phyloP scores from a whole-genome alignment of 1,139 yeast species.

The Lodderomyces theae region DNA sequence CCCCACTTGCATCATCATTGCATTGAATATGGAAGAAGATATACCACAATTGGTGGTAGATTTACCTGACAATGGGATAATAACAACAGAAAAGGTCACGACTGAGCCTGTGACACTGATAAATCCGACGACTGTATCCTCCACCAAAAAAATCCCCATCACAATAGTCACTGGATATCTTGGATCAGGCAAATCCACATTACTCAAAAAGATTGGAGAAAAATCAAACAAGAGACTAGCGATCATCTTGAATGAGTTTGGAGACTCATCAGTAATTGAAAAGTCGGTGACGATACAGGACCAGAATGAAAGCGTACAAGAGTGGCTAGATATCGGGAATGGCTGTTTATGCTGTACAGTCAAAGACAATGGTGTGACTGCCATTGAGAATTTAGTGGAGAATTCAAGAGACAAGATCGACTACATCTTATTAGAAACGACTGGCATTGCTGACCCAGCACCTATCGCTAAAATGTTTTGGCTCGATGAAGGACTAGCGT shows the following conservation, averaged over 20 bases:
- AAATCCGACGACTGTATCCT: slow-evolving; percentile 10
- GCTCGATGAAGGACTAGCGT: slow-evolving; percentile 85
- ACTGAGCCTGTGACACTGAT: slow-evolving; percentile 10
- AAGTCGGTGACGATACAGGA: slow-evolving; percentile 78
- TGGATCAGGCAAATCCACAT: slow-evolving; percentile 92
- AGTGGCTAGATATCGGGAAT: slow-evolving; percentile 94
- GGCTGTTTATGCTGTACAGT: slow-evolving; percentile 97
- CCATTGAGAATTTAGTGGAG: slow-evolving; percentile 83
- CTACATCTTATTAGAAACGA: slow-evolving; percentile 86
- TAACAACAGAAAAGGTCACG: slow-evolving; percentile 10
- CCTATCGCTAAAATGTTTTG: slow-evolving; percentile 97
- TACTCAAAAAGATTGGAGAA: slow-evolving; percentile 70
- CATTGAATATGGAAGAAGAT: slow-evolving; percentile 28
- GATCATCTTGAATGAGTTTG: slow-evolving; percentile 87
- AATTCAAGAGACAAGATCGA: slow-evolving; percentile 75
- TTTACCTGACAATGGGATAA: slow-evolving; percentile 13
- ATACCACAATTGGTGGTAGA: slow-evolving; percentile 53
- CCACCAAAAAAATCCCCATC: slow-evolving; percentile 64
- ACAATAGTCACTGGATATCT: slow-evolving; percentile 92
- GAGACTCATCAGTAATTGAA: slow-evolving; percentile 86
- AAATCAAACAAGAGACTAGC: slow-evolving; percentile 75
- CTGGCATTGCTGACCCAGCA: slow-evolving; percentile 98
- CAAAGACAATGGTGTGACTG: slow-evolving; percentile 89
- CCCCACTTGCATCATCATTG: neutral
- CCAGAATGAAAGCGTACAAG: slow-evolving; percentile 61